phyloP scores from a whole-genome alignment of 495 filamentous ascomycete species.

The Xylaria curta region DNA sequence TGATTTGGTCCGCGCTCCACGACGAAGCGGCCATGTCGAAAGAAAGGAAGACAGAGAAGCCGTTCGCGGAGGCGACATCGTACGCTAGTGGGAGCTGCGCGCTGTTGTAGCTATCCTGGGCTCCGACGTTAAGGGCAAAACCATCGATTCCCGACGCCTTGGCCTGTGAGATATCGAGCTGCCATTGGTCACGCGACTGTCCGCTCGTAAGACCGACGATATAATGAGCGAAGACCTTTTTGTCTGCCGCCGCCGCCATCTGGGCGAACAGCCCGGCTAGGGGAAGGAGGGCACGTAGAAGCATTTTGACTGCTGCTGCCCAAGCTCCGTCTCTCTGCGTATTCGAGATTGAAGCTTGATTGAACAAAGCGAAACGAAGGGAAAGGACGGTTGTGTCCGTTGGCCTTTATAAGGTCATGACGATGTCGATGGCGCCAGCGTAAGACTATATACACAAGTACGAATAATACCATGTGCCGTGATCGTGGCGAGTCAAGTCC shows the following conservation, averaged over 20 bases:
- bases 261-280: slow-evolving; percentile 30
- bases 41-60: slow-evolving; percentile 71
- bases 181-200: slow-evolving; percentile 59
- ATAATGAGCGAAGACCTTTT: slow-evolving; percentile 57
- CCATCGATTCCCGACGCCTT: slow-evolving; percentile 71
- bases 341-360: neutral
- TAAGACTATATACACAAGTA: slow-evolving; percentile 5
- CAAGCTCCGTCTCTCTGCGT: neutral
- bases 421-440: slow-evolving; percentile 8
- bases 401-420: neutral
- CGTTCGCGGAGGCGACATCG: slow-evolving; percentile 56
- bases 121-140: slow-evolving; percentile 73
- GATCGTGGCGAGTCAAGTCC: neutral
- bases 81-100: slow-evolving; percentile 60
- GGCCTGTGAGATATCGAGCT: slow-evolving; percentile 64
- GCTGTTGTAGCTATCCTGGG: slow-evolving; percentile 57
- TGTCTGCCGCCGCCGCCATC: slow-evolving; percentile 34
- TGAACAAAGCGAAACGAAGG: neutral
- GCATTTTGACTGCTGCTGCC: slow-evolving; percentile 13
- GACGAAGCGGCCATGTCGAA: slow-evolving; percentile 66
- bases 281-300: slow-evolving; percentile 29
- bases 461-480: neutral
- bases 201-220: slow-evolving; percentile 55
- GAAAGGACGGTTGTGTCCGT: neutral
- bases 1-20: slow-evolving; percentile 64